A percentile compares a stretch with the other conserved stretches of the same genome.
These are phyloP conservation scores for Amphicarpaea edgeworthii DNA, from an alignment of 306 rosid genomes.

Conservation along the genomic window DNA sequence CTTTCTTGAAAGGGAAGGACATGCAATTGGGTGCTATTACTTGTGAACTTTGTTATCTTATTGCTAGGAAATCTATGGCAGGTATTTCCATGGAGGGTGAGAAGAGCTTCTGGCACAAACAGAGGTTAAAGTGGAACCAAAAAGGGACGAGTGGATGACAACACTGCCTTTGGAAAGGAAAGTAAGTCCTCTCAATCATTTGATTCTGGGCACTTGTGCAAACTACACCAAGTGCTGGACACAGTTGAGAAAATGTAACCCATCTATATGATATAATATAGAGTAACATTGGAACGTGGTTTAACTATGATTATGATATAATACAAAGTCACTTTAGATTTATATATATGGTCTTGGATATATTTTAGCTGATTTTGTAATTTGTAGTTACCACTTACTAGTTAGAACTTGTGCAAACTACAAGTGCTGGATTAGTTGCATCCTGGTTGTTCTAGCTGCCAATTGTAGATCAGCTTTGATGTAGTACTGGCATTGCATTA, in stretches of 20 bases:
- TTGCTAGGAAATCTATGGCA: constrained; percentile 45
- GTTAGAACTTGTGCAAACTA: not conserved
- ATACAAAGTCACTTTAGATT: constrained; percentile 11
- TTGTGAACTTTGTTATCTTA: constrained; percentile 42
- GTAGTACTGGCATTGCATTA: no score
- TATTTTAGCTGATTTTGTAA: constrained; percentile 13
- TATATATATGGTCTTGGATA: constrained; percentile 10
- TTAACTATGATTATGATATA: not conserved
- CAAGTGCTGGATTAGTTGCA: no score
- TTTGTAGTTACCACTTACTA: not conserved
- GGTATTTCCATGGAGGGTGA: constrained; percentile 99
- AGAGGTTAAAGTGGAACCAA: constrained; percentile 75
- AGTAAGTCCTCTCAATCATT: constrained; percentile 56
- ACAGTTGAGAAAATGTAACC: not conserved
- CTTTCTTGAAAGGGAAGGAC: constrained; percentile 2
- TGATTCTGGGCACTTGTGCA: constrained; percentile 10
- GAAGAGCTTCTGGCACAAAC: constrained; percentile 82
- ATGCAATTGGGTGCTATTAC: constrained; percentile 24
- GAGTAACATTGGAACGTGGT: constrained; percentile 1
- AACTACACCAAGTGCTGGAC: not conserved
- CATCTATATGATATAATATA: not conserved
- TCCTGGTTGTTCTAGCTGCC: no score
- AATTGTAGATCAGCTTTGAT: no score
- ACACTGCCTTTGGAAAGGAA: constrained; percentile 84
- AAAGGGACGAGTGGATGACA: constrained; percentile 98